Conservation (phyloP, 345 rosid species). For the Citrus cavaleriei region DNA sequence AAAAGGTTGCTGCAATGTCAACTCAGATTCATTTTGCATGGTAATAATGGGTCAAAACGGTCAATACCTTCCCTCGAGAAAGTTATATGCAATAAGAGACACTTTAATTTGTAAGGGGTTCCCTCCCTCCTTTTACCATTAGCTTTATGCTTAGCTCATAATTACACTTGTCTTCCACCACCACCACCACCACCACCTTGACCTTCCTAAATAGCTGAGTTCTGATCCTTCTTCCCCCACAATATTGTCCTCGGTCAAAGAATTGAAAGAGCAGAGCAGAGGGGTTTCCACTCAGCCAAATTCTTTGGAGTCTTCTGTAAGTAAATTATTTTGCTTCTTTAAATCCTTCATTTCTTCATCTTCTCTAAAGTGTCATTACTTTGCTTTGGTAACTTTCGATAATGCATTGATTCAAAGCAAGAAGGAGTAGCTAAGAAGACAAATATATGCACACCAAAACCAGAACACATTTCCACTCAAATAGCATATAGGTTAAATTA, state of each 20-base stretch:
- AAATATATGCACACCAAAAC: constrained; percentile 47
- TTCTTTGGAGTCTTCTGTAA: constrained; percentile 5
- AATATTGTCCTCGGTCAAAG: not conserved
- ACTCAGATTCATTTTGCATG: not conserved
- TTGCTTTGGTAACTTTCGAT: not conserved
- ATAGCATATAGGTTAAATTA: constrained; percentile 37
- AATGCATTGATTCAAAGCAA: constrained; percentile 8
- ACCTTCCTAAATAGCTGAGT: constrained; percentile 17
- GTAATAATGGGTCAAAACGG: not conserved
- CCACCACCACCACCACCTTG: not conserved
- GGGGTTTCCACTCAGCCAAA: not conserved
- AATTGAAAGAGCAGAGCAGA: not conserved
- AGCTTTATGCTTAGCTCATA: constrained; percentile 26
- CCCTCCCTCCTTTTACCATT: constrained; percentile 39
- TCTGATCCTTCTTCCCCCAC: constrained; percentile 16
- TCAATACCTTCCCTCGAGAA: constrained; percentile 18
- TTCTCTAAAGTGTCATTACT: not conserved
- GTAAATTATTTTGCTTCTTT: constrained; percentile 15
- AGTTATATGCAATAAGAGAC: constrained; percentile 21
- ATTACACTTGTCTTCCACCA: constrained; percentile 41
- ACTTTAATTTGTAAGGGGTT: constrained; percentile 50
- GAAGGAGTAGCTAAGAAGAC: not conserved
- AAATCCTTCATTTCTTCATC: not conserved
- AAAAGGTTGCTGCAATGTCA: not conserved
- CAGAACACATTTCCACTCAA: constrained; percentile 45